Percentiles rank a stretch among this genome's conserved stretches.
Evolutionary conservation across 345 rosid genomes (phyloP).

Genomic region (Eucalyptus dawsonii): DNA sequence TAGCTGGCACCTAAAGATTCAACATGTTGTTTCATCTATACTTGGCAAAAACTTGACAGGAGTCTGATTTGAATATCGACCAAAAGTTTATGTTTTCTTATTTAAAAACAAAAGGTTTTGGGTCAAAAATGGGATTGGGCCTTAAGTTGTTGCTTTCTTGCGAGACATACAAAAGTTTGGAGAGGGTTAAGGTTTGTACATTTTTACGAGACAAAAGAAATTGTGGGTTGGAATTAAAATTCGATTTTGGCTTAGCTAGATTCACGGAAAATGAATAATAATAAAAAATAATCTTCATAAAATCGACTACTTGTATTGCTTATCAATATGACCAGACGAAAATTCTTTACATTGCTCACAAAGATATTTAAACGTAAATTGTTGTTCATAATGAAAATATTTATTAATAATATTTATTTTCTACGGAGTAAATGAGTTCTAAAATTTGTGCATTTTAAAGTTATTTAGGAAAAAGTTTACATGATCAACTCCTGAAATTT

Average conservation of each 20-base stretch:
- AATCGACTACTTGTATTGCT: too few relatives aligned
- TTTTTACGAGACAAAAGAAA: not conserved
- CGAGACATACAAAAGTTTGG: not conserved
- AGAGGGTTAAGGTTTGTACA: not conserved
- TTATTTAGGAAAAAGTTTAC: not conserved
- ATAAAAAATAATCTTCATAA: too few relatives aligned
- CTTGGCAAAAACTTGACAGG: rapidly evolving
- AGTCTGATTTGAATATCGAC: rapidly evolving
- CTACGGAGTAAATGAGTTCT: rapidly evolving
- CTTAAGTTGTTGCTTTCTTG: not conserved
- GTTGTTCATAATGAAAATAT: too few relatives aligned
- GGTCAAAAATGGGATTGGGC: too few relatives aligned
- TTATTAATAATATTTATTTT: too few relatives aligned
- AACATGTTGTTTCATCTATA: rapidly evolving
- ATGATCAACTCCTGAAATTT: not conserved
- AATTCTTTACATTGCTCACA: not conserved
- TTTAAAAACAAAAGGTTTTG: rapidly evolving
- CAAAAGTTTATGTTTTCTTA: not conserved
- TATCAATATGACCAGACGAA: rapidly evolving
- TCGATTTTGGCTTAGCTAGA: not conserved
- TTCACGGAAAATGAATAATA: too few relatives aligned
- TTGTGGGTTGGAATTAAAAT: not conserved
- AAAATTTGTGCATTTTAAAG: not conserved
- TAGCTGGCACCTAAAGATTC: rapidly evolving
- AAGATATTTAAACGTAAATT: too few relatives aligned